These are phyloP conservation scores for Monilinia fructicola DNA, from an alignment of 2,329 filamentous ascomycete species.

Conservation along the genomic window DNA sequence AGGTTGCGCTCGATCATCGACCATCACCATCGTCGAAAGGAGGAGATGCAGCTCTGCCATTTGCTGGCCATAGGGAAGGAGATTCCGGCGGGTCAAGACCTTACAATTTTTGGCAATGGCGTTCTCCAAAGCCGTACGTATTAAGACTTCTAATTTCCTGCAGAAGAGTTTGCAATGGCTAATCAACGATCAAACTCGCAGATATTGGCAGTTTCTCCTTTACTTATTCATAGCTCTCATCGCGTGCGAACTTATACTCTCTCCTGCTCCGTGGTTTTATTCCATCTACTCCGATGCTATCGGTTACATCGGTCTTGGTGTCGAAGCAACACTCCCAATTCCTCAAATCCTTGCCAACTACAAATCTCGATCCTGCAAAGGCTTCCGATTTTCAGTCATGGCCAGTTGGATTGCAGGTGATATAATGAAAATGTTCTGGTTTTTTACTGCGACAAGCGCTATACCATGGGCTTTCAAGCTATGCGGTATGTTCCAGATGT, in stretches of 20 bases:
- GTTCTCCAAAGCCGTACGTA: constrained; percentile 61
- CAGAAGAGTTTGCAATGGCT: background rate
- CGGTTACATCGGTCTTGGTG: constrained; percentile 72
- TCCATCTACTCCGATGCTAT: constrained; percentile 64
- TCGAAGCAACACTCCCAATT: constrained; percentile 79
- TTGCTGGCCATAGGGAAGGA: constrained; percentile 48
- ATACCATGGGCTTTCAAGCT: constrained; percentile 80
- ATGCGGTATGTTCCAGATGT: constrained; percentile 78
- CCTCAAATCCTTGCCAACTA: constrained; percentile 75
- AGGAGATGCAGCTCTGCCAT: constrained; percentile 61
- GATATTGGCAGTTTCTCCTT: constrained; percentile 75
- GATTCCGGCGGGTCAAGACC: constrained; percentile 53
- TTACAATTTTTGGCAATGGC: constrained; percentile 83
- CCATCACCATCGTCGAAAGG: constrained; percentile 59
- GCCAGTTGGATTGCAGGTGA: constrained; percentile 78
- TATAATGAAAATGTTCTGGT: constrained; percentile 85
- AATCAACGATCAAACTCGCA: constrained; percentile 37
- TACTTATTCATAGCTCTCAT: constrained; percentile 64
- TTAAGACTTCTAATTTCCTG: background rate
- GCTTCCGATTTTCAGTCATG: constrained; percentile 74
- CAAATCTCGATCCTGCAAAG: constrained; percentile 67
- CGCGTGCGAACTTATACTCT: constrained; percentile 65
- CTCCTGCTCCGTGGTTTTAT: constrained; percentile 58
- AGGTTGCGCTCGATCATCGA: constrained; percentile 68
- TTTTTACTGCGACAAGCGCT: constrained; percentile 67